Evolutionary conservation across 257 asterid species (phyloP), one percentile per base, ranked within the genome.

Genomic region (Nicotiana undulata): DNA sequence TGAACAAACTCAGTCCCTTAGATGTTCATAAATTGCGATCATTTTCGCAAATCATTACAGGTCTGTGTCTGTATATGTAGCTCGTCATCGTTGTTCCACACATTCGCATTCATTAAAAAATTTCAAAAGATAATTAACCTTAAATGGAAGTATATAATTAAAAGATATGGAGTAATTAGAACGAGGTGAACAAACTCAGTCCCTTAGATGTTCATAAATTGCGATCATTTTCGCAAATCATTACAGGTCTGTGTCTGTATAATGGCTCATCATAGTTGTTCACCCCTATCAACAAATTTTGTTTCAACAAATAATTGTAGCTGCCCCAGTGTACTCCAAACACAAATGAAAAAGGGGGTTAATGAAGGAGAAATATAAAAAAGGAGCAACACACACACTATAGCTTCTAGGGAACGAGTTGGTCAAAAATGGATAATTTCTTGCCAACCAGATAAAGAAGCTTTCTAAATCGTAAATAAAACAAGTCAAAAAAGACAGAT

Each of bases 121-220:
- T 6, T 37, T 37, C 0, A 37, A 37, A 34, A 1, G 0, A 37
- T 1, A 37, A 1, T 10, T 40, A 40, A 1, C 1, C 10, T 40
- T 40, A 40, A 40, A 40, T 0, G 49, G 49, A 3, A 8, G 46
- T 40, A 40, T 40, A 40, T 40, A 37, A 37, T 40, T 3, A 26
- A 18, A 4, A 20, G 3, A 40, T 18, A 15, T 20, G 31, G 31
- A 29, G 31, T 29, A 24, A n/a, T 22, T 55, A 32, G 46, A 34
- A 18, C 7, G 3, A 15, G 11, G 11, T 46, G 58, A 87, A 83
- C 82, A 40, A 84, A 82, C 90, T 80, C 86, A 84, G 90, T 82
- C 89, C 90, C 90, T 88, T 88, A 88, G 87, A 88, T 88, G 90
- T 88, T 85, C 87, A 44, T 80, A 81, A 8, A 52, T 51, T 85